Conservation (phyloP, 495 filamentous ascomycete species). For the Podospora appendiculata region DNA sequence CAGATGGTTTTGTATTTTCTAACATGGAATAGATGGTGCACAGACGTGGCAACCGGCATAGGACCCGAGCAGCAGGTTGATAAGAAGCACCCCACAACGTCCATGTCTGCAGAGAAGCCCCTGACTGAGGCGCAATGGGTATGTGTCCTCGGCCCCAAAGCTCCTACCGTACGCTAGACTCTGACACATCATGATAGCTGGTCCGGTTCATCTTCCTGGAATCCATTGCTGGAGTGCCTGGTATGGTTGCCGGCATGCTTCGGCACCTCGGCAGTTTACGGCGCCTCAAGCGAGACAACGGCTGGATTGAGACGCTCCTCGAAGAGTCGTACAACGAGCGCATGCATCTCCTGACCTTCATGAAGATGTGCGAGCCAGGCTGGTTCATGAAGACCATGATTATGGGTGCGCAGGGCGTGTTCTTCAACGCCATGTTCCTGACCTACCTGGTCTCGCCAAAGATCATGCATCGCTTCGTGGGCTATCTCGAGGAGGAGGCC, state of each 20-base stretch:
- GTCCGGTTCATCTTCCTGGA: conserved; percentile 88
- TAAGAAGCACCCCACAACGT: conserved; percentile 37
- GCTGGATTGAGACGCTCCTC: conserved; percentile 94
- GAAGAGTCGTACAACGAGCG: conserved; percentile 95
- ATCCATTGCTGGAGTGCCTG: conserved; percentile 88
- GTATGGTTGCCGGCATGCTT: conserved; percentile 94
- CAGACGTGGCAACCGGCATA: conserved; percentile 40
- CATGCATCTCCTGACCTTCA: conserved; percentile 92
- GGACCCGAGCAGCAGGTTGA: conserved; percentile 34
- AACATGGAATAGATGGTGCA: conserved; percentile 28
- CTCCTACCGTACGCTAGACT: no score
- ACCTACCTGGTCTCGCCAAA: conserved; percentile 82
- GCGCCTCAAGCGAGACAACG: conserved; percentile 84
- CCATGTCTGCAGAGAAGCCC: conserved; percentile 33
- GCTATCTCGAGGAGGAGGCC: conserved; percentile 94
- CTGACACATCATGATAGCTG: conserved; percentile 32
- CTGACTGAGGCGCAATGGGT: conserved; percentile 42
- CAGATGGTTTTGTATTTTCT: neutral
- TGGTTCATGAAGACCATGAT: conserved; percentile 84
- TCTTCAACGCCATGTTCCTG: conserved; percentile 91
- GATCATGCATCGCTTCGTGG: conserved; percentile 92
- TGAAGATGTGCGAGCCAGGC: conserved; percentile 87
- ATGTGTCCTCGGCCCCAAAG: neutral
- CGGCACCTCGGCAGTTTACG: conserved; percentile 78
- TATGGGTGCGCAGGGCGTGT: conserved; percentile 73